Base-by-base conservation (phyloP, 805 yeast genomes). In the Saccharomycopsis vini region DNA sequence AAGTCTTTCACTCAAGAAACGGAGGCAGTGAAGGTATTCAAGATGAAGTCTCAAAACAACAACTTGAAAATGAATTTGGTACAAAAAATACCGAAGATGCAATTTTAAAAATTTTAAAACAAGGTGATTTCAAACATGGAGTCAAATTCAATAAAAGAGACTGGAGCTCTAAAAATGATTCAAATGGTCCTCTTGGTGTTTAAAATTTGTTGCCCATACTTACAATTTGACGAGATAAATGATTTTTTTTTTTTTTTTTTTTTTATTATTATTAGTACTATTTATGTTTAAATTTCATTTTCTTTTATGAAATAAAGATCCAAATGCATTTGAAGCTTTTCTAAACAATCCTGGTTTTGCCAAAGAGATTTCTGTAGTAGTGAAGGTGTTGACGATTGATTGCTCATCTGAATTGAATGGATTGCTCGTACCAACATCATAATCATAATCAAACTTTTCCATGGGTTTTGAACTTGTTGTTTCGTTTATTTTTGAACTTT, bases 41-140 rank as follows among this genome's bases (percentile, higher is more conserved):
- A 21, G 84, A 80, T 41, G 79, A 75, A 54, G 95, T 90, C 2
- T 80, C 90, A 5, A 72, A 75, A 44, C 64, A 67, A 16, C 82
- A 79, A 47, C 58, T 86, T 32, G 70, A 69, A 40, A 72, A 72
- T 50, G 92, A 85, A 55, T 86, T 87, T 52, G 90, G 88, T 23
- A 65, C 72, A 21, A 56, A 51, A 7, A 63, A 69, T 39, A 55
- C 60, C 3, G 85, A 80, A 43, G 79, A 74, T 22, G 69, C 73
- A n/a, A 71, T 86, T 44, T 71, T 71, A 44, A 57, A 61, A 40
- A 81, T 87, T 40, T 55, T 85, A 46, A 63, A 63, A 32, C 63
- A 74, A n/a, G 95, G 95, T 34, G 58, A 66, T 16, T 62, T 73
- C 39, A 75, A 75, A 59, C 13, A 46, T 6, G 60, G 56, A 12